Evolutionary conservation across 2,329 filamentous ascomycete genomes (phyloP), one percentile per base, ranked within the genome.

Genomic region (Microsporum audouinii): DNA sequence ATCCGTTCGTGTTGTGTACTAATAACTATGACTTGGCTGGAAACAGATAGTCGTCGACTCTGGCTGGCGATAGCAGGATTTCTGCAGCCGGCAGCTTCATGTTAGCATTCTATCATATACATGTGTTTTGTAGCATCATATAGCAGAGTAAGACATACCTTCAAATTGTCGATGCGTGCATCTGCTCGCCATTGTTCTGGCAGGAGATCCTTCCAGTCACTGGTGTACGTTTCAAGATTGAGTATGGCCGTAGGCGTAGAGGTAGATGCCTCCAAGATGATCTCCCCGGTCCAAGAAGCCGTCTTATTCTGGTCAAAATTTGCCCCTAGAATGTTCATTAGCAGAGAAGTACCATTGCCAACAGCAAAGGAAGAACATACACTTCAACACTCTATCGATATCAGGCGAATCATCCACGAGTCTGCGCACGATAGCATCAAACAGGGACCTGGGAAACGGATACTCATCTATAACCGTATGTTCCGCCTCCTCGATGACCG

Each of bases 141-240:
- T 14, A 43, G 39, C 3, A n/a, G 39, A n/a, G 39, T 41, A 12
- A 23, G 3, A 60, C 67, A 55, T 64, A 73, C 72, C 31, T 68
- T 69, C 60, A 77, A 58, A 43, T 70, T 71, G 14, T 71, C 69
- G 38, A 73, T 63, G 17, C 67, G 63, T 23, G 69, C 73, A 33
- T 75, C 69, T 10, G 62, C 62, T 60, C 74, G 72, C 76, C 76
- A 78, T 34, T 70, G 61, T 61, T 78, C 76, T n/a, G 75, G 76
- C 41, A 77, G 66, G 58, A 71, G 68, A 62, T 77, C 74, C 62
- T 72, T 76, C 76, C 76, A 78, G 33, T 38, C 38, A 38, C 34
- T 57, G 17, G 38, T 39, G 33, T 39, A 57, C 3, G 38, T 29
- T 10, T 57, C 38, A 10, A 38, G 33, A 38, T 41, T 57, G 7